Percentiles rank a stretch among this genome's conserved stretches.
Evolutionary conservation across 2,329 filamentous ascomycete species (phyloP).

Genomic region (Podosphaera aphanis): DNA sequence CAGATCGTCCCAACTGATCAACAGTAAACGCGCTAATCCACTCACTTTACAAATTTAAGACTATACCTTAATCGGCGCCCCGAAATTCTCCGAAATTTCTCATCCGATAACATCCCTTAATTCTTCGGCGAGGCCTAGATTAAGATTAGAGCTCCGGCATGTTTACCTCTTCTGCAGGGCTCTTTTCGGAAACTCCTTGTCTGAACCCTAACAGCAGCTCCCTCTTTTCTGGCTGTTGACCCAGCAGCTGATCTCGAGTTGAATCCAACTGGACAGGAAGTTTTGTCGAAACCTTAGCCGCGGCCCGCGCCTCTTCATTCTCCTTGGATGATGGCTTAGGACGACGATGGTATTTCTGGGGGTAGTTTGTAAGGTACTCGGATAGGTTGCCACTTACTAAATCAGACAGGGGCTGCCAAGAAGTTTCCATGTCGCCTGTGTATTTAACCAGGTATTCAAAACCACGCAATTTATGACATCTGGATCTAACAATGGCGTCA

Average conservation of each 20-base stretch:
- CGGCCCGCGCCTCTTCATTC: background rate
- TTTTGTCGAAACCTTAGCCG: background rate
- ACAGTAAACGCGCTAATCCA: no score
- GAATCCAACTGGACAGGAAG: background rate
- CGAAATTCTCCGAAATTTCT: no score
- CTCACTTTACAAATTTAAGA: no score
- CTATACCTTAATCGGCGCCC: no score
- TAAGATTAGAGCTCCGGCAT: no score
- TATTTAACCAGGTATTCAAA: constrained; percentile 1
- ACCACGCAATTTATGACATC: background rate
- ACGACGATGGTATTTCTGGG: background rate
- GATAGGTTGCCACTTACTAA: background rate
- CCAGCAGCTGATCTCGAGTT: background rate
- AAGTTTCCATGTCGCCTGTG: background rate
- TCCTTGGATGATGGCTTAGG: background rate
- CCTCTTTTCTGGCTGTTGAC: background rate
- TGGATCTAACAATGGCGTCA: background rate
- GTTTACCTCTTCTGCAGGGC: no score
- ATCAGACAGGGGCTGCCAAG: background rate
- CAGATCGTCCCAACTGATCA: no score
- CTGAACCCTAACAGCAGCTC: background rate
- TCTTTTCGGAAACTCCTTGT: no score
- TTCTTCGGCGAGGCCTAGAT: no score
- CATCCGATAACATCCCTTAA: no score
- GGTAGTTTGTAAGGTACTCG: background rate